Percentiles rank a stretch among this genome's conserved stretches.
phyloP scores from a whole-genome alignment of 768 basidiomycete genomes.

The Boletus pseudopeckii region DNA sequence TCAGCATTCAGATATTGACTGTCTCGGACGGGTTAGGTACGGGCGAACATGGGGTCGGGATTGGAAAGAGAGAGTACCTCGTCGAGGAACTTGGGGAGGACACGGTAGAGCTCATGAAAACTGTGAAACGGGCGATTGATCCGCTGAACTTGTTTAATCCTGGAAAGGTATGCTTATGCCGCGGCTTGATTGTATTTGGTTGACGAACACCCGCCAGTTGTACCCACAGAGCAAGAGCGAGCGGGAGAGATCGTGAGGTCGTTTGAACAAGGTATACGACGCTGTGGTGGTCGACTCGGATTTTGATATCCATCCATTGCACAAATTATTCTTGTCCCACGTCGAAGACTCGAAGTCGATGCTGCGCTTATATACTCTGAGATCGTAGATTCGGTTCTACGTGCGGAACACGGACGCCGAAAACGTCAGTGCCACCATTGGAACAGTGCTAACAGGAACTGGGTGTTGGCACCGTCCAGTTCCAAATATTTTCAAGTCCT shows the following conservation, averaged over 20 bases:
- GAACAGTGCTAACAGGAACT: too few relatives aligned
- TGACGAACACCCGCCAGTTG: conserved; percentile 9
- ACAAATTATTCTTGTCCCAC: too few relatives aligned
- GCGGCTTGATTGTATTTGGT: neutral
- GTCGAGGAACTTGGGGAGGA: conserved; percentile 76
- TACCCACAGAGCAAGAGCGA: conserved; percentile 15
- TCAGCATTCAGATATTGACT: neutral
- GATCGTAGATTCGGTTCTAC: neutral
- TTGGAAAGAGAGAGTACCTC: conserved; percentile 85
- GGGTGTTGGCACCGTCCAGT: too few relatives aligned
- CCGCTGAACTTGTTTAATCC: conserved; percentile 84
- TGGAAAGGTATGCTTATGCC: conserved; percentile 51
- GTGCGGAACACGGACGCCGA: neutral
- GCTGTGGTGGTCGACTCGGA: neutral
- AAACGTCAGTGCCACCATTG: neutral
- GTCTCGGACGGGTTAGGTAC: conserved; percentile 46
- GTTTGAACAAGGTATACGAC: neutral
- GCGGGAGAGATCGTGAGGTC: neutral
- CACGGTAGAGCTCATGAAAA: conserved; percentile 82
- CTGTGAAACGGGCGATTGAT: conserved; percentile 77
- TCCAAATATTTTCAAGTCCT: too few relatives aligned
- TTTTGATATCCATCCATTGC: neutral
- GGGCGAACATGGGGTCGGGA: conserved; percentile 84
- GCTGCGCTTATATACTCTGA: neutral
- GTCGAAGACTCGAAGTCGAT: too few relatives aligned